Base-by-base conservation (phyloP, 176 grass and related monocot genomes). In the Ampelocalamus luodianensis region DNA sequence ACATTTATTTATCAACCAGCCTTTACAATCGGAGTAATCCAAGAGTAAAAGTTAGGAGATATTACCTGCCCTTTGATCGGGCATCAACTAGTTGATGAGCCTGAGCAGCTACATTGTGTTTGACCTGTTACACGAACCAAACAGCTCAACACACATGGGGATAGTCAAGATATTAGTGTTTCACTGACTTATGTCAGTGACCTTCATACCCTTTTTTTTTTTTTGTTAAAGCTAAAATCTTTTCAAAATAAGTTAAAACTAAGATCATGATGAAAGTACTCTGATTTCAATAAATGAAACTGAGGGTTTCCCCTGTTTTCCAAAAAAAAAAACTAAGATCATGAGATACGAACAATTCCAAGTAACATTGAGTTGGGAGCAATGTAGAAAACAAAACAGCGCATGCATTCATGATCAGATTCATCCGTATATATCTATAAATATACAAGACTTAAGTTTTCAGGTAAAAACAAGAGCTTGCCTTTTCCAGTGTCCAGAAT, bases 401-500 rank as follows among this genome's bases (percentile, higher is more conserved):
- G 18, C 9, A 48, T 13, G 23, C 17, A 17, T 61, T 38, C n/a
- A 71, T 23, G n/a, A 65, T 48, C 62, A 38, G 4, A 49, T 49
- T 39, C 23, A 59, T 67, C 8, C 17, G 37, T 26, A 48, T 61
- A 6, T n/a, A 48, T 61, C 10, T n/a, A 51, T 71, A 43, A 38
- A 67, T 36, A 73, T 32, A 16, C 76, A 54, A 53, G 29, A 50
- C 61, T 68, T 46, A 15, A 48, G 39, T 66, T 87, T 86, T 78
- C 34, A 75, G 16, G 15, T 82, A 60, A 77, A 71, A 42, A 60
- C 65, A 82, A 78, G 24, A 40, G n/a, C 65, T 71, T 78, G 65
- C 96, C 91, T 98, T 89, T 66, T 98, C 91, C 43, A 98, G 71
- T 0, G 82, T 83, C 93, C 93, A 98, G 39, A 93, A 63, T 79